A percentile compares a stretch with the other conserved stretches of the same genome.
Evolutionary conservation across 2,329 filamentous ascomycete genomes (phyloP).

Genomic region (Elsinoe fawcettii): DNA sequence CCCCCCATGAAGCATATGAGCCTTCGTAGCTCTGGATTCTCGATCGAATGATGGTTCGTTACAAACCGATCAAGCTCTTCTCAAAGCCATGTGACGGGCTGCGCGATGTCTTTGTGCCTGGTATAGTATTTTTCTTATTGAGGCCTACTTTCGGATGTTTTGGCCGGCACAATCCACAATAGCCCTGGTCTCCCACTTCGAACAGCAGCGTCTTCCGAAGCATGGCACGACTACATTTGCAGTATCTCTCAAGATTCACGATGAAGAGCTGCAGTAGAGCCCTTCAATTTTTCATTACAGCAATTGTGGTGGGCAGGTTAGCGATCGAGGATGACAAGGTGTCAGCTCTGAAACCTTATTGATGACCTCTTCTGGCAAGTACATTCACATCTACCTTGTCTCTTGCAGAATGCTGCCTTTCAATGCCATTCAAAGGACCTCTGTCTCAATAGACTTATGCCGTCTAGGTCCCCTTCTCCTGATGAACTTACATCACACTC

Average conservation of each 20-base stretch:
- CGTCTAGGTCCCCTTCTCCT: constrained; percentile 2
- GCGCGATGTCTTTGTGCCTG: neutral
- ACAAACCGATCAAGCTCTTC: no score
- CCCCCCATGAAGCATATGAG: no score
- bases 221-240: no score
- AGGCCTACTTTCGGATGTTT: constrained; percentile 17
- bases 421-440: constrained; percentile 9
- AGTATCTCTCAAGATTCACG: no score
- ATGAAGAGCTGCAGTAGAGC: no score
- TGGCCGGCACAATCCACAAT: neutral
- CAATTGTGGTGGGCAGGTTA: neutral
- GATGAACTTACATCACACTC: constrained; percentile 10
- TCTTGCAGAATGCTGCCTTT: neutral
- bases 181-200: neutral
- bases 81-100: neutral
- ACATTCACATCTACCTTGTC: neutral
- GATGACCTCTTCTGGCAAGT: constrained; percentile 18
- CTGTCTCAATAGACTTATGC: neutral
- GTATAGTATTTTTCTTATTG: constrained; percentile 18
- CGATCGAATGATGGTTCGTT: no score
- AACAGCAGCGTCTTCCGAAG: no score
- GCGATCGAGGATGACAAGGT: neutral
- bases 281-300: no score
- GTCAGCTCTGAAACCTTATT: constrained; percentile 17
- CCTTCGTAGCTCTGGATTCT: no score